Percentiles rank a stretch among this genome's conserved stretches.
Evolutionary conservation across 192 early-diverging fungal genomes (phyloP).

Genomic region (Rhizophagus prolifer): DNA sequence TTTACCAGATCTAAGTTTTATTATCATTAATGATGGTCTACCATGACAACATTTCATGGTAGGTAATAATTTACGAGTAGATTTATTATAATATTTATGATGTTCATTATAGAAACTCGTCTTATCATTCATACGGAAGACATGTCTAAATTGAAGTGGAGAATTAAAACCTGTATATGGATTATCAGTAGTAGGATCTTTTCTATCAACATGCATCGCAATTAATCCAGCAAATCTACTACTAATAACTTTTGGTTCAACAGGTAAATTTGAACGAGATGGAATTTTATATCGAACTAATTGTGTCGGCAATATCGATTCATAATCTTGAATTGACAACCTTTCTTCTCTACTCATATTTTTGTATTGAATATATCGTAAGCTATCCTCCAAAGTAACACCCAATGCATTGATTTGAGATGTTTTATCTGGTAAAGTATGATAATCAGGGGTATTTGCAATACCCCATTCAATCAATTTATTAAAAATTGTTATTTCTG

Average conservation of each 20-base stretch:
- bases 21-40: conserved; percentile 17
- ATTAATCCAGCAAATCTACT: conserved; percentile 7
- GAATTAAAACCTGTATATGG: not conserved
- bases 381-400: not conserved
- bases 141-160: conserved; percentile 4
- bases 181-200: not conserved
- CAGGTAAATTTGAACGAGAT: not conserved
- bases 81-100: conserved; percentile 2
- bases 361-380: conserved; percentile 4
- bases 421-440: not conserved
- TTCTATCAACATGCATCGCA: not conserved
- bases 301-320: not conserved
- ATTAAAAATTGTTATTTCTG: conserved; percentile 11
- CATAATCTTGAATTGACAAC: not conserved
- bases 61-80: not conserved
- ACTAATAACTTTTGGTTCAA: not conserved
- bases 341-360: not conserved
- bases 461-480: conserved; percentile 17
- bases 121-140: not conserved
- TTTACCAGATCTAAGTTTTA: conserved; percentile 14
- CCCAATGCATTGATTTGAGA: not conserved
- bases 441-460: not conserved
- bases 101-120: not conserved
- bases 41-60: conserved; percentile 10
- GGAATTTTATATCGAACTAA: not conserved